These are phyloP conservation scores for Sphaerostilbella broomeana DNA, from an alignment of 2,329 filamentous ascomycete genomes.

Conservation along the genomic window DNA sequence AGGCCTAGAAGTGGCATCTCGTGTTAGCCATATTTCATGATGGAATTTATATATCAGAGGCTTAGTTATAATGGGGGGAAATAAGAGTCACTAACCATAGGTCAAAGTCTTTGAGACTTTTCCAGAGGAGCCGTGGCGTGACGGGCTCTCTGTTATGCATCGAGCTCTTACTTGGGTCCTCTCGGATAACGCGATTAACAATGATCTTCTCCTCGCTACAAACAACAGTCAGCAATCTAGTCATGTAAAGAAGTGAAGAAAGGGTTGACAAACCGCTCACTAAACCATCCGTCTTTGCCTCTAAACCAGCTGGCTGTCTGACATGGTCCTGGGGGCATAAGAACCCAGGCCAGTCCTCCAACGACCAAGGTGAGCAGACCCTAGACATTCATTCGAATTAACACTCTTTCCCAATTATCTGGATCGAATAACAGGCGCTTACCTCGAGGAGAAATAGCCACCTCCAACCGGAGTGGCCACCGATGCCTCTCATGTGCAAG, in stretches of 20 bases:
- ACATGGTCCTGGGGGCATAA: slow-evolving; percentile 22
- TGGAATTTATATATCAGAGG: not conserved
- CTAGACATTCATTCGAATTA: too few species aligned
- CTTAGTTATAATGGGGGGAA: too few species aligned
- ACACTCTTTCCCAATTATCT: too few species aligned
- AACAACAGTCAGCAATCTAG: not conserved
- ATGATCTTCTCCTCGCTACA: slow-evolving; percentile 45
- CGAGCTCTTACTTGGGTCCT: slow-evolving; percentile 52
- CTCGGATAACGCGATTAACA: slow-evolving; percentile 48
- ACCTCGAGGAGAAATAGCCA: slow-evolving; percentile 24
- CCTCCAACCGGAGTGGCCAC: slow-evolving; percentile 33
- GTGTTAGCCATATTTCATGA: not conserved
- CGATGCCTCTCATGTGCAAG: slow-evolving; percentile 31
- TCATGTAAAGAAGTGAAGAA: not conserved
- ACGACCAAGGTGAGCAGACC: slow-evolving; percentile 25
- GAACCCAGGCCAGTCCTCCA: slow-evolving; percentile 17
- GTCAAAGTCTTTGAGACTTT: slow-evolving; percentile 51
- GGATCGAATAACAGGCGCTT: too few species aligned
- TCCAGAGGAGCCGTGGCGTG: slow-evolving; percentile 40
- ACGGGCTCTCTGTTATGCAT: slow-evolving; percentile 50
- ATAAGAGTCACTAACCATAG: slow-evolving; percentile 50
- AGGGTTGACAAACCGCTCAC: slow-evolving; percentile 15
- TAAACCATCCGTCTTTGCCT: slow-evolving; percentile 39
- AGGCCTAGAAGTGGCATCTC: not conserved
- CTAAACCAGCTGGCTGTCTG: slow-evolving; percentile 50